Evolutionary conservation across 176 grass and related monocot genomes (phyloP), one percentile per base, ranked within the genome.

Genomic region (Oryza australiensis): DNA sequence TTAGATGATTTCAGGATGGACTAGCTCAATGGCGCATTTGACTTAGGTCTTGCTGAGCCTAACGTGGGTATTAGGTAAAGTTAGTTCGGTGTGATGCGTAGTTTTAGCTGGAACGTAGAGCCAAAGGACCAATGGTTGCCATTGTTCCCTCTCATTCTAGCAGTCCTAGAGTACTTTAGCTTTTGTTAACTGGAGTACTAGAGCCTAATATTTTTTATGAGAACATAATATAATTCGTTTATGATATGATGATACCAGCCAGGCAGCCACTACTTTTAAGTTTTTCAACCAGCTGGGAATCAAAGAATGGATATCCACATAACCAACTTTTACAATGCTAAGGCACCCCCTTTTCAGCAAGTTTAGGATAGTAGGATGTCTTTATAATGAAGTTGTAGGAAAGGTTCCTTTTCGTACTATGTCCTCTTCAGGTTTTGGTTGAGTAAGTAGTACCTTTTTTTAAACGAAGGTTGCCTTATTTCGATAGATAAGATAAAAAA

Each of bases 311-410:
- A 45, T 26, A 18, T 32, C 23, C 38, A 15, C 16, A 37, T 27
- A 37, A 72, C 59, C 12, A 70, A 77, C 42, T 81, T 82, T 78
- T 67, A 38, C 66, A 16, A 70, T 33, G 49, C 43, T 4, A 22
- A 9, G 20, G 18, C 20, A 8, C 3, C 12, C 12, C 3, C 16
- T 65, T 79, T 66, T 45, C 5, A 66, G 40, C 62, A 33, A 46
- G 40, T 29, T 24, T 48, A n/a, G 0, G 51, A 53, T 22, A 55
- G 20, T 55, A 55, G 46, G 8, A 14, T 15, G 40, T 28, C 63
- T 64, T 73, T 14, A 33, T 35, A 34, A 24, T 48, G 74, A 71
- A 78, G 55, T 78, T 70, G 28, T 70, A 35, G 13, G 13, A 13
- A 14, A 14, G 66, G 7, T 33, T 59, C 18, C 26, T 85, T 63